phyloP scores from a whole-genome alignment of 805 yeast species.

The Jamesozyma gamospora region DNA sequence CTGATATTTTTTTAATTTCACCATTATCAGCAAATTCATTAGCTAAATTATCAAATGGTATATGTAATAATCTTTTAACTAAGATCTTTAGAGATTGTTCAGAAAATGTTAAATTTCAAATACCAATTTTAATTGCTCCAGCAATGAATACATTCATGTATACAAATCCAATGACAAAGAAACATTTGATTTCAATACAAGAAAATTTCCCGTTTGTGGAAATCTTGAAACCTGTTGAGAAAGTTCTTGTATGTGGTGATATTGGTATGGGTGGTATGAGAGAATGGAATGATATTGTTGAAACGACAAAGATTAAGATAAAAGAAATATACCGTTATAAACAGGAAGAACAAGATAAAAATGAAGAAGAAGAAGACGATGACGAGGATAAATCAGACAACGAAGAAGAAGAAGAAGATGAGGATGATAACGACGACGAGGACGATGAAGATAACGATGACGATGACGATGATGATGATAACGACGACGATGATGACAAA shows the following conservation, averaged over 20 bases:
- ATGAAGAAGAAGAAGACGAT: slow-evolving; percentile 33
- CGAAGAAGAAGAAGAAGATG: slow-evolving; percentile 31
- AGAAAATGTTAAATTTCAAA: slow-evolving; percentile 33
- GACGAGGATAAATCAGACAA: slow-evolving; percentile 38
- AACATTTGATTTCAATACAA: slow-evolving; percentile 49
- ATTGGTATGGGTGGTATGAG: slow-evolving; percentile 91
- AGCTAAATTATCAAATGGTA: slow-evolving; percentile 65
- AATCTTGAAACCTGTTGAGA: slow-evolving; percentile 69
- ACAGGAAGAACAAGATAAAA: slow-evolving; percentile 29
- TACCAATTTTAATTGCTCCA: slow-evolving; percentile 69
- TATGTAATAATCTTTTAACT: slow-evolving; percentile 68
- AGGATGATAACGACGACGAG: slow-evolving; percentile 34
- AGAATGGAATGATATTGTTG: slow-evolving; percentile 77
- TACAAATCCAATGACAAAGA: slow-evolving; percentile 67
- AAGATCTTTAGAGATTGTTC: slow-evolving; percentile 73
- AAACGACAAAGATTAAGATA: slow-evolving; percentile 37
- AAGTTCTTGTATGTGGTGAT: slow-evolving; percentile 72
- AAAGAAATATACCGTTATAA: slow-evolving; percentile 20
- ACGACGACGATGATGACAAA: no score
- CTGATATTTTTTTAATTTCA: slow-evolving; percentile 65
- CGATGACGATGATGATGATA: no score
- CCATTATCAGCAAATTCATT: slow-evolving; percentile 74
- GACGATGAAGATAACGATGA: slow-evolving; percentile 36
- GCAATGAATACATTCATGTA: slow-evolving; percentile 84
- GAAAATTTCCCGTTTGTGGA: slow-evolving; percentile 73